Percentiles rank a stretch among this genome's conserved stretches.
phyloP scores from a whole-genome alignment of 306 rosid genomes.

The Vigna mungo region DNA sequence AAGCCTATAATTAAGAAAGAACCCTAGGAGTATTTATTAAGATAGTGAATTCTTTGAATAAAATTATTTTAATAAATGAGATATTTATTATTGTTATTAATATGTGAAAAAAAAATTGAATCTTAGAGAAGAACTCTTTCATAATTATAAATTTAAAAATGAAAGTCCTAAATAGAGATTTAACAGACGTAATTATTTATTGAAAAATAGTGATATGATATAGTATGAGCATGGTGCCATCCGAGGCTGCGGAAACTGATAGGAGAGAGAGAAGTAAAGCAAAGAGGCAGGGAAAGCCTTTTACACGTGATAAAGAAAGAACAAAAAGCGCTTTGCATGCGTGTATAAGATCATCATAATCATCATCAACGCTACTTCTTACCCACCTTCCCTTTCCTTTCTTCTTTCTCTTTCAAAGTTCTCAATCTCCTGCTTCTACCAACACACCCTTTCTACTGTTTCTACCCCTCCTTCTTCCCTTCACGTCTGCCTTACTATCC shows the following conservation, averaged over 20 bases:
- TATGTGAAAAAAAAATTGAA: no score
- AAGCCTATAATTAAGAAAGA: no score
- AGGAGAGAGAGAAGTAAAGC: constrained; percentile 33
- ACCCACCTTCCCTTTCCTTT: constrained; percentile 11
- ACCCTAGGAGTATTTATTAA: no score
- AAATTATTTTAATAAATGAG: no score
- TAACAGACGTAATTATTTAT: background rate
- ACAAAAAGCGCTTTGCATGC: constrained; percentile 50
- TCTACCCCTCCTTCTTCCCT: background rate
- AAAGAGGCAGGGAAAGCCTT: constrained; percentile 49
- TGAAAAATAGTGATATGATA: background rate
- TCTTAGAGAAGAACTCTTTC: no score
- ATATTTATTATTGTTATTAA: no score
- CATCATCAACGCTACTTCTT: constrained; percentile 33
- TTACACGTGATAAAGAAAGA: constrained; percentile 49
- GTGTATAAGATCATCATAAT: constrained; percentile 48
- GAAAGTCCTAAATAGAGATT: background rate
- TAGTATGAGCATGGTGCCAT: constrained; percentile 37
- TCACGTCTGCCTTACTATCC: background rate
- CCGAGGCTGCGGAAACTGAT: constrained; percentile 72
- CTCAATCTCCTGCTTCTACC: background rate
- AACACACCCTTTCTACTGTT: constrained; percentile 22
- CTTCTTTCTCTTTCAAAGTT: background rate
- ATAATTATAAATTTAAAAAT: background rate
- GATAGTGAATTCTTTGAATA: no score